Evolutionary conservation across 805 yeast genomes (phyloP), one percentile per base, ranked within the genome.

Genomic region (Candida sithepensis): DNA sequence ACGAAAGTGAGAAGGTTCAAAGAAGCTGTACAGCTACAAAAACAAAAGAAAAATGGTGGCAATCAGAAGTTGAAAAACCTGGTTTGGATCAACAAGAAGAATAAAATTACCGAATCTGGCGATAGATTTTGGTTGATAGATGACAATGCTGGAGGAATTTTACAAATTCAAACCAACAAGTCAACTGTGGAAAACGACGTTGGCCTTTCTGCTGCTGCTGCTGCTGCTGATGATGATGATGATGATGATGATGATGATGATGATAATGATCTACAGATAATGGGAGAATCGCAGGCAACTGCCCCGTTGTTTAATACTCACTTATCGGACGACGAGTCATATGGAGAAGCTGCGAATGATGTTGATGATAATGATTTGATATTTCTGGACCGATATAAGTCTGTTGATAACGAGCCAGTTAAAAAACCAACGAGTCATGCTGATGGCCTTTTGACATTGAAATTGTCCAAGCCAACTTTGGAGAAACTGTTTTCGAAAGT

Each of bases 1-100:
- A 51, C 59, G 2, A 60, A 59, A 44, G 58, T 60, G 32, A 53
- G 62, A 43, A 43, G 64, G 18, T 55, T 58, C 43, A 57, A 55
- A 41, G 57, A 57, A 34, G 64, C 62, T 1, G 45, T 61, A n/a
- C 24, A 14, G 42, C 28, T n/a, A 49, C 54, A 3, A 48, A 52
- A 30, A 50, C 46, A 21, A 38, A 48, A 10, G 33, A 30, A 24
- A 52, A 41, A 12, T 26, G 45, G 13, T 34, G 57, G 57, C 3
- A 53, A 53, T 22, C 23, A 48, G 8, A 42, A 53, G 7, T 52
- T 55, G 38, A 55, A 55, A 42, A 50, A 45, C 18, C 45, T 55
- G 18, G 23, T 55, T 22, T 54, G 54, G 55, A 30, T 32, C n/a
- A 46, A 43, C 44, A 50, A 43, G 40, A 52, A 42, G 32, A 38